A percentile compares a stretch with the other conserved stretches of the same genome.
Evolutionary conservation across 352 stramenopile genomes (phyloP).

Genomic region (Elongisporangium anandrum): DNA sequence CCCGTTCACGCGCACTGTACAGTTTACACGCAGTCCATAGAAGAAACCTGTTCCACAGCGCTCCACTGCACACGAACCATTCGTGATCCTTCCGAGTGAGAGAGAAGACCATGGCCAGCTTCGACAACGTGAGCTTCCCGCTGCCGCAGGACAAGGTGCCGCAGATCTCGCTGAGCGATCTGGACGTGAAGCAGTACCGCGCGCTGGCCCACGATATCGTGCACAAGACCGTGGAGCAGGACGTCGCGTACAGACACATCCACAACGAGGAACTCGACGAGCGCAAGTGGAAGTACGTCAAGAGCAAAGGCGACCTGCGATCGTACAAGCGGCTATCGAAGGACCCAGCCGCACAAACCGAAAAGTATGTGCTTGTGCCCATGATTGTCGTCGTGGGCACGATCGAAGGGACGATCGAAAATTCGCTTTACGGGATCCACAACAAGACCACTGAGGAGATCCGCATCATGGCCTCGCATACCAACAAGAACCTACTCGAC

Average conservation of each 20-base stretch:
- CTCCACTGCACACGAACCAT: background rate
- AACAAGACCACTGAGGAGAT: conserved; percentile 10
- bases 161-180: conserved; percentile 9
- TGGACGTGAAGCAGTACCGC: background rate
- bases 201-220: conserved; percentile 25
- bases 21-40: background rate
- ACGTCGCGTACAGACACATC: conserved; percentile 9
- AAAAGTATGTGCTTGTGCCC: conserved; percentile 1
- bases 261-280: conserved; percentile 21
- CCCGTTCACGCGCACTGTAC: background rate
- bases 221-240: conserved; percentile 21
- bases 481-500: conserved; percentile 33
- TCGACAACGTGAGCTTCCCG: conserved; percentile 45
- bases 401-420: conserved; percentile 13
- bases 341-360: background rate
- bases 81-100: background rate
- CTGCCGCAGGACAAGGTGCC: conserved; percentile 31
- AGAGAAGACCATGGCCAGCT: conserved; percentile 25
- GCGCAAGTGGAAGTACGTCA: conserved; percentile 62
- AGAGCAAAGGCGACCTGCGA: conserved; percentile 51
- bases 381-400: conserved; percentile 13
- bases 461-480: background rate
- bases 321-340: conserved; percentile 41
- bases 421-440: conserved; percentile 16
- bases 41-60: background rate